Evolutionary conservation across 1,139 yeast genomes (phyloP).

Genomic region (Taiozyma sp.): DNA sequence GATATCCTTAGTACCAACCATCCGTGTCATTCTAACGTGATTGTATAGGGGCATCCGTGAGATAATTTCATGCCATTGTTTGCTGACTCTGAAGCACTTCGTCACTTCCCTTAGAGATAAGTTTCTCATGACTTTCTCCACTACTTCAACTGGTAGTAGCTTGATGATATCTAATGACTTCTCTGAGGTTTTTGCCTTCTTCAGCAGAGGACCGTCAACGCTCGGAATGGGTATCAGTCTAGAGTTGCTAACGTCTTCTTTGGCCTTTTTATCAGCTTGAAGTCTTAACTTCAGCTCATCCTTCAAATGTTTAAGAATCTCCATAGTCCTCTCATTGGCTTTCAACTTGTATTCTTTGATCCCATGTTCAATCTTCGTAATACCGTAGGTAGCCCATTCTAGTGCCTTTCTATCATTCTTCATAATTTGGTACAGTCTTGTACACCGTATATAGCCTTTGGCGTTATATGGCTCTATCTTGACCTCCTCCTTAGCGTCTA

Average conservation of each 20-base stretch:
- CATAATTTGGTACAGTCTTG: slow-evolving; percentile 37
- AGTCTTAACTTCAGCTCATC: slow-evolving; percentile 1
- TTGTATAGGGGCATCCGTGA: slow-evolving; percentile 13
- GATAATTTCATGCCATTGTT: slow-evolving; percentile 14
- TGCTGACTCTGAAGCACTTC: slow-evolving; percentile 11
- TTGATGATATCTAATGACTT: slow-evolving; percentile 25
- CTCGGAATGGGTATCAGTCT: neutral
- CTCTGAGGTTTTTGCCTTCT: slow-evolving; percentile 31
- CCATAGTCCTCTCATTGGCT: slow-evolving; percentile 16
- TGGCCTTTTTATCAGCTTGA: neutral
- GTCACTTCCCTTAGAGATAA: slow-evolving; percentile 9
- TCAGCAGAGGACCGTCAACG: slow-evolving; percentile 3
- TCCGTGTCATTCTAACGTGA: slow-evolving; percentile 7
- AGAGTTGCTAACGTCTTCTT: neutral
- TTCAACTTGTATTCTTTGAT: slow-evolving; percentile 19
- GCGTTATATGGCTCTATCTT: slow-evolving; percentile 49
- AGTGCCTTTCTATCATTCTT: slow-evolving; percentile 37
- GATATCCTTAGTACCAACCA: slow-evolving; percentile 12
- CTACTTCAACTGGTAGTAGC: slow-evolving; percentile 16
- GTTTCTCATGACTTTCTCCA: slow-evolving; percentile 5
- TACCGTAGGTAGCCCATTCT: slow-evolving; percentile 29
- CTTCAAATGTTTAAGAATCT: slow-evolving; percentile 14
- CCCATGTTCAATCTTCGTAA: slow-evolving; percentile 25
- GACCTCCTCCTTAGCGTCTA: slow-evolving; percentile 40
- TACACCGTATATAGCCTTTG: slow-evolving; percentile 54